Evolutionary conservation across 768 basidiomycete genomes (phyloP), one percentile per base, ranked within the genome.

Genomic region (Boletus insuetus): DNA sequence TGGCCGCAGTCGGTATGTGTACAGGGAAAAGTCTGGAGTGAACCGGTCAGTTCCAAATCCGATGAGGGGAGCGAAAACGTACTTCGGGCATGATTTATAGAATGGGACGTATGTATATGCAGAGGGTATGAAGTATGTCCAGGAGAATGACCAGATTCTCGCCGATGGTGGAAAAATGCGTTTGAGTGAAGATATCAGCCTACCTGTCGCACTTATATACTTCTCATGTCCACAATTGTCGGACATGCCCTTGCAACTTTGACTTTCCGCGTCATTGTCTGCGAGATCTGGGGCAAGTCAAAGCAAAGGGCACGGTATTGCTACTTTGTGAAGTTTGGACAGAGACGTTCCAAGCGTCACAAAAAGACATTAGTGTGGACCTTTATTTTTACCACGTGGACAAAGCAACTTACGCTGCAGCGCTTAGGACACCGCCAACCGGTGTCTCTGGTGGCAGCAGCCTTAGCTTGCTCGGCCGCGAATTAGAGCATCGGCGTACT

Each of bases 101-200:
- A 35, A 35, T 35, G 14, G 13, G 4, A 11, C 14, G 4, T 6
- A 11, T 12, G 13, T 14, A 12, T 44, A 24, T 24, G 22, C 4
- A 7, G 12, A 35, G 10, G 13, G 54, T 43, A 39, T 43, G 19
- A 29, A 6, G 31, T 44, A 41, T 26, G 46, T 44, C 50, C 16
- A 42, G 19, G 58, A 58, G 65, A 63, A 60, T 61, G 32, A 54
- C 59, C 63, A 58, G 63, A 54, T 58, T 60, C 62, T 56, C 56
- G 43, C 16, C 22, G 48, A 43, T 12, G 45, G n/a, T 9, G 24
- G 42, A 35, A 13, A 22, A 16, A 22, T 20, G 20, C 4, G 41
- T 42, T 26, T 11, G 38, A 20, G 20, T 17, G 43, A 35, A 12
- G 45, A n/a, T 20, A 34, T 26, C 37, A n/a, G n/a, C 42, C 12